These are phyloP conservation scores for Vinca minor DNA, from an alignment of 257 asterid genomes.

Conservation along the genomic window DNA sequence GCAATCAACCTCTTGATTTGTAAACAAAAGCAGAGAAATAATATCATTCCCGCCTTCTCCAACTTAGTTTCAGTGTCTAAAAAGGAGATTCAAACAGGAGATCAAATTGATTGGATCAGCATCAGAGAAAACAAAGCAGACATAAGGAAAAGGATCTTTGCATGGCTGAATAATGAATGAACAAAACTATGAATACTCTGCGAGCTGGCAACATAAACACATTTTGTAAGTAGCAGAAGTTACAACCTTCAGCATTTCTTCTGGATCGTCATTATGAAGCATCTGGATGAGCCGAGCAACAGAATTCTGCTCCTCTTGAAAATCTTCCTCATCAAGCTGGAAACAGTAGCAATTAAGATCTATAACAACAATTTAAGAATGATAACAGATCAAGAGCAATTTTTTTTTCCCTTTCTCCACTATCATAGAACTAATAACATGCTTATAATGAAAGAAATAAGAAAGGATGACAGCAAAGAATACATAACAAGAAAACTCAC, in stretches of 20 bases:
- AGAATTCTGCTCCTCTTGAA: constrained; percentile 85
- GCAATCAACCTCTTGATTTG: background rate
- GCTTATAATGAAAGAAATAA: background rate
- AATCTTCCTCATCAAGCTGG: constrained; percentile 92
- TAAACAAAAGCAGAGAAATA: too few species aligned
- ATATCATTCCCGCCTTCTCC: background rate
- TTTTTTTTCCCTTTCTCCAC: background rate
- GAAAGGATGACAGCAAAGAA: constrained; percentile 11
- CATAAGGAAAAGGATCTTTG: background rate
- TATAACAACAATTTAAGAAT: background rate
- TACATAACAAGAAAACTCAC: background rate
- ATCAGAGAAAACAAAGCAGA: background rate
- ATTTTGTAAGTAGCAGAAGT: constrained; percentile 10
- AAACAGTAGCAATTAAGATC: constrained; percentile 15
- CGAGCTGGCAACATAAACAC: background rate
- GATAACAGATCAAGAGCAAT: background rate
- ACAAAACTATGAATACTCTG: background rate
- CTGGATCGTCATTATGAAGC: constrained; percentile 77
- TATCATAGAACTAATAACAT: background rate
- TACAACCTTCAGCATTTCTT: constrained; percentile 88
- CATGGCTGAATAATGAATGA: background rate
- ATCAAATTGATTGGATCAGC: background rate
- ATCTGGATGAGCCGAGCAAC: constrained; percentile 89
- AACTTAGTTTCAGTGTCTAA: background rate
- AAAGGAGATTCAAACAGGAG: background rate